phyloP scores from a whole-genome alignment of 192 early-diverging fungal species.

The Backusella tuberculispora region DNA sequence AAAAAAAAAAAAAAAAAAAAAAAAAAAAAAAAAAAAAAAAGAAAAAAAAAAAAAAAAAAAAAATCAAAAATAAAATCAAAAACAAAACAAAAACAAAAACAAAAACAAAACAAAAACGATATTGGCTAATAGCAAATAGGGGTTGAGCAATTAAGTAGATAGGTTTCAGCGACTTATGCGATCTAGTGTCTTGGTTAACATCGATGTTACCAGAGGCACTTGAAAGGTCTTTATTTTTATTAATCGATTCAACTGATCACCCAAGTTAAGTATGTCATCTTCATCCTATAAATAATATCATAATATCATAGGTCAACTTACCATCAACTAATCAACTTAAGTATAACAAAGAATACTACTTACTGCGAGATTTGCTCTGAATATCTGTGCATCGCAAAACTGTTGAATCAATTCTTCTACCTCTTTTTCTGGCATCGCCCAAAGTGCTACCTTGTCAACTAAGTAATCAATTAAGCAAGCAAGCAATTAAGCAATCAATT shows the following conservation, averaged over 20 bases:
- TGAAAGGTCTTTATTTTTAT: constrained; percentile 6
- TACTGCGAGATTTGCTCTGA: neutral
- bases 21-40: constrained; percentile 1
- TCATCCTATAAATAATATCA: neutral
- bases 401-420: constrained; percentile 1
- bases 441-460: too few species aligned
- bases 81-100: constrained; percentile 1
- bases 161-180: neutral
- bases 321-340: too few species aligned
- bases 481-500: neutral
- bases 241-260: neutral
- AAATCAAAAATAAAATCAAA: neutral
- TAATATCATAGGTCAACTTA: too few species aligned
- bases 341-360: too few species aligned
- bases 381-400: neutral
- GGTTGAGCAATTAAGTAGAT: too few species aligned
- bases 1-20: neutral
- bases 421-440: neutral
- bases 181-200: neutral
- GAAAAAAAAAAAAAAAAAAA: neutral
- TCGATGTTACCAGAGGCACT: neutral
- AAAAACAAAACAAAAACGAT: neutral
- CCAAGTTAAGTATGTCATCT: neutral
- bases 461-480: neutral
- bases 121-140: too few species aligned